Evolutionary conservation across 176 grass and related monocot genomes (phyloP), one percentile per base, ranked within the genome.

Genomic region (Urochloa ruziziensis): DNA sequence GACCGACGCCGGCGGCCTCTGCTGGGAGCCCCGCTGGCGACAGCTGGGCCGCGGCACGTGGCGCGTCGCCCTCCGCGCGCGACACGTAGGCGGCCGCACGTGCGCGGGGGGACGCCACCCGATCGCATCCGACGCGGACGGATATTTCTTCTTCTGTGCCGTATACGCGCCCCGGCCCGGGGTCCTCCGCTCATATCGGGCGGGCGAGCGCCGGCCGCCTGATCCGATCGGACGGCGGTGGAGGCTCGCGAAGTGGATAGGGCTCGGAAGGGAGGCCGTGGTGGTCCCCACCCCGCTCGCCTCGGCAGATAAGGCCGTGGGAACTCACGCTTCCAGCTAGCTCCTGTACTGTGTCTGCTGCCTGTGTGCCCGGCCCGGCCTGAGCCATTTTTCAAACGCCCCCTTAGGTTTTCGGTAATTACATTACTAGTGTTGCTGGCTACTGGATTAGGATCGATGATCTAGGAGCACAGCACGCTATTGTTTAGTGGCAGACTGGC

Each of bases 51-150:
- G 16, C 23, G 35, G 84, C 88, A 78, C 82, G 76, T 79, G 85
- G 56, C 70, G 49, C 9, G 78, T 59, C 33, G 65, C 78, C 73
- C 61, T 28, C 42, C 10, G 3, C 7, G 18, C 0, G 0, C 78
- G 87, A 94, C 90, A 92, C 85, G 89, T 92, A 33, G 16, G 29
- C 7, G 1, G 0, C 21, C 23, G 70, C 66, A 82, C 65, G 79
- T 74, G 74, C 78, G 57, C 23, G 35, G 4, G 11, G 23, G 5
- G 12, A 24, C 25, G 78, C 78, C 24, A 69, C 75, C 81, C 78
- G 79, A 80, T 88, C 91, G 80, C 82, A 82, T 84, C 75, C 89
- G 25, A 32, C 67, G n/a, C n/a, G n/a, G n/a, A n/a, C 86, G 79
- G 83, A 73, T 86, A 85, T 85, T 81, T 86, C 74, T 51, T 59